Evolutionary conservation across 2,329 filamentous ascomycete species (phyloP), one percentile per base, ranked within the genome.

Genomic region (Alternaria tenuissima): DNA sequence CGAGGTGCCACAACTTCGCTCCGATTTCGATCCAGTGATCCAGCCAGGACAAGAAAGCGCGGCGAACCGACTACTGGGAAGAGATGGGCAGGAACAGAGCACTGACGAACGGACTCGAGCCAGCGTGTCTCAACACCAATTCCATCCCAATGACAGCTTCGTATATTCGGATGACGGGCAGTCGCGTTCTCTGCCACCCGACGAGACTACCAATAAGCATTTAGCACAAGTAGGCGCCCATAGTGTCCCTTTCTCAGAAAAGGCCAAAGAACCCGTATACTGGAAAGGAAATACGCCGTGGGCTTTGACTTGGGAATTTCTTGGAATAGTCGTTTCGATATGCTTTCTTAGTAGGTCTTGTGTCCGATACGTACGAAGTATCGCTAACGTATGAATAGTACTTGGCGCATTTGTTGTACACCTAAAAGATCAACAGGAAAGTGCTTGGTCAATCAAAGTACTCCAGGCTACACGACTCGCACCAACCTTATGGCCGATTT

Each of bases 401-500:
- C 39, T 41, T 18, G 39, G 39, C 18, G 39, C 39, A 20, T 41
- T 22, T 0, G 39, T 41, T 22, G 18, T 41, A 4, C n/a, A 41
- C n/a, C 39, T 22, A 2, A 22, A 41, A 22, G 18, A 12, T 22
- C 39, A 41, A 12, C 18, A 41, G 18, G 39, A 41, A 41, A 41
- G 39, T 41, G 11, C 0, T 11, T 41, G 39, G 39, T 46, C 26
- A n/a, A 30, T 46, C 6, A 22, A 20, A 26, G 59, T 62, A 5
- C 20, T 64, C 18, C 41, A 48, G 34, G 55, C 61, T 12, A 64
- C 58, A 9, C 36, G 43, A 9, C 44, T 64, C 18, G 58, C 51
- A 14, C 58, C 61, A 16, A 59, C 58, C 1, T 20, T 64, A 14
- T 62, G 61, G 58, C 61, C 55, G 3, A 61, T 64, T 12, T 9